Conservation (phyloP, 148 eudicot genomes). For the Heliosperma pusillum region DNA sequence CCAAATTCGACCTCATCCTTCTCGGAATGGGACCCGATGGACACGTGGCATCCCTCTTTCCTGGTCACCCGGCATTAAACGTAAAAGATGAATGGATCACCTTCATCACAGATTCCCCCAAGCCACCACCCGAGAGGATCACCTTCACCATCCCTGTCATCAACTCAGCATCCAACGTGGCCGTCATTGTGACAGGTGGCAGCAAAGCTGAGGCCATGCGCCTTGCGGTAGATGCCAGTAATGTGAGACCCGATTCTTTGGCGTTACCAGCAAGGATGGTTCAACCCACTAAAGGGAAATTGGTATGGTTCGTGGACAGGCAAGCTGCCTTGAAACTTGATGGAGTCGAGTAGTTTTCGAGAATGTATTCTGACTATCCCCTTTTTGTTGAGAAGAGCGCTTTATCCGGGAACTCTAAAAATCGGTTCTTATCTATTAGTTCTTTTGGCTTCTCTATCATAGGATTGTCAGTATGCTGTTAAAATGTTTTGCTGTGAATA, state of each 20-base stretch:
- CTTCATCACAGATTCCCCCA: constrained; percentile 74
- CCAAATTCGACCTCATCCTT: constrained; percentile 85
- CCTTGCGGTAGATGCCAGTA: constrained; percentile 37
- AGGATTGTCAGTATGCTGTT: not conserved
- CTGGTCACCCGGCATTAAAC: constrained; percentile 53
- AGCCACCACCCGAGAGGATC: constrained; percentile 85
- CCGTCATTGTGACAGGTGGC: constrained; percentile 57
- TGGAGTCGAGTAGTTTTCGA: constrained; percentile 25
- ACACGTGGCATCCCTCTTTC: constrained; percentile 85
- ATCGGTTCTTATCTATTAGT: not conserved
- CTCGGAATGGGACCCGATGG: constrained; percentile 93
- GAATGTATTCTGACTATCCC: not conserved
- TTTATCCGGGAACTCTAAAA: not conserved
- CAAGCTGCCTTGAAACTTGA: constrained; percentile 54
- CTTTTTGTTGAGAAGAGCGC: constrained; percentile 1
- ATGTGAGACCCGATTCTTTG: constrained; percentile 36
- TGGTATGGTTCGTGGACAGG: constrained; percentile 66
- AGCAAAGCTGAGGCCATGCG: constrained; percentile 60
- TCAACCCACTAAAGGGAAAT: constrained; percentile 50
- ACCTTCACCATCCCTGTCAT: constrained; percentile 87
- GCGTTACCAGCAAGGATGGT: constrained; percentile 68
- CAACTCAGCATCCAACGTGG: constrained; percentile 80
- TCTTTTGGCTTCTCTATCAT: constrained; percentile 10
- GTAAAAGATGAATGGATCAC: constrained; percentile 75
- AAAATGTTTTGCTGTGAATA: not conserved